A percentile compares a stretch with the other conserved stretches of the same genome.
These are phyloP conservation scores for Vitis rupestris DNA, from an alignment of 164 flowering plant genomes.

Conservation along the genomic window DNA sequence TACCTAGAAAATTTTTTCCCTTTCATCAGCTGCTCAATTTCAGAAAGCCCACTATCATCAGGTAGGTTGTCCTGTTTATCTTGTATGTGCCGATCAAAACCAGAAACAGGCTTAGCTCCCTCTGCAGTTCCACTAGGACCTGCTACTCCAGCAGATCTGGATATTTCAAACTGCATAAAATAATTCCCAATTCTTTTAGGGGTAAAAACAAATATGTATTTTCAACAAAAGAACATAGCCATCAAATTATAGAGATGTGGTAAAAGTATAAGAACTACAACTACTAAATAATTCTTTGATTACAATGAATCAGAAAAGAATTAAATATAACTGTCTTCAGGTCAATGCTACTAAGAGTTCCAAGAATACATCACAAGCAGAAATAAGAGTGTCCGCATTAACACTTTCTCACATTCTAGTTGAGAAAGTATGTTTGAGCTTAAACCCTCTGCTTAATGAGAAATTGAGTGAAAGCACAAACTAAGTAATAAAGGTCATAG, in stretches of 20 bases:
- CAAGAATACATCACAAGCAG: constrained; percentile 3
- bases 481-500: too few species aligned
- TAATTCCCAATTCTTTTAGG: background rate
- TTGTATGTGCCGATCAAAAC: constrained; percentile 20
- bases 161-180: constrained; percentile 37
- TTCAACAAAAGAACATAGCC: too few species aligned
- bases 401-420: too few species aligned
- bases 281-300: background rate
- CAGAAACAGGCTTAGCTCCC: constrained; percentile 10
- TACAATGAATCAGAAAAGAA: background rate
- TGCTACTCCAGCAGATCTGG: constrained; percentile 23
- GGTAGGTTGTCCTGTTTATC: constrained; percentile 12
- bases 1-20: constrained; percentile 68
- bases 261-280: background rate
- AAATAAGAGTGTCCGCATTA: background rate
- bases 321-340: background rate
- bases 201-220: too few species aligned
- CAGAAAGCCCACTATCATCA: constrained; percentile 37
- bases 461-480: too few species aligned
- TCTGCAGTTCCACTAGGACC: constrained; percentile 26
- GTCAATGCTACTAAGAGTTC: background rate
- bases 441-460: too few species aligned
- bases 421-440: too few species aligned
- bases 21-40: constrained; percentile 66
- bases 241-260: background rate